Base-by-base conservation (phyloP, 139 green algal species). In the Astrephomene gubernaculifera region DNA sequence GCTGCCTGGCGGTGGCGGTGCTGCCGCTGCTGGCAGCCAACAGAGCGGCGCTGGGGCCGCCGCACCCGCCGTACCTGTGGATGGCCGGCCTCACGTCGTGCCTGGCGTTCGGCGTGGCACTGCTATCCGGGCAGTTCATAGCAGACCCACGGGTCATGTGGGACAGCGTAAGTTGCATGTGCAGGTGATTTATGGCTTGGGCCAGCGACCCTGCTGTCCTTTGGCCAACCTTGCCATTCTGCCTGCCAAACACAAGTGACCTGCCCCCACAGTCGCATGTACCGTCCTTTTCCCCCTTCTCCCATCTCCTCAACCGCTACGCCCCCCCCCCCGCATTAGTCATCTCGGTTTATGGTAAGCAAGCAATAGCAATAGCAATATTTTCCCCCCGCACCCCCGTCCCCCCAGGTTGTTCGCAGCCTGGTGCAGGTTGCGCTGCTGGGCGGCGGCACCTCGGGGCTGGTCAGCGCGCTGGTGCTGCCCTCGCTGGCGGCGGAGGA, bases 401-500 rank as follows among this genome's bases (percentile, higher is more conserved):
- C 3, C 2, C 53, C 33, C 21, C 60, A 82, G 75, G 76, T 73
- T 29, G 76, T 83, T 17, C 24, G 39, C 17, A 38, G 41, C 19
- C 61, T 83, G 76, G 53, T 83, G 60, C 41, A 45, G 41, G 64
- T 69, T 17, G 36, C 22, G 6, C n/a, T 73, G 61, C 24, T 83
- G 60, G 76, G 22, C 4, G 39, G 31, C 8, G 76, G 41, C 41
- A 21, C 27, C 2, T 52, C 29, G 6, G 61, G 8, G 8, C 6
- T 35, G 5, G 61, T 63, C n/a, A 38, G 60, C n/a, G 35, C 38
- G n/a, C 27, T 63, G 60, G 76, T 83, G 76, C 57, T 83, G 76
- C 76, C 76, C 60, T 73, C 60, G 29, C 61, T 83, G 57, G 76
- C 76, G 60, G 41, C 31, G 60, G 60, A 83, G 39, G 76, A 83